A percentile compares a stretch with the other conserved stretches of the same genome.
Evolutionary conservation across 2,329 filamentous ascomycete species (phyloP).

Genomic region (Fusarium haematococcum): DNA sequence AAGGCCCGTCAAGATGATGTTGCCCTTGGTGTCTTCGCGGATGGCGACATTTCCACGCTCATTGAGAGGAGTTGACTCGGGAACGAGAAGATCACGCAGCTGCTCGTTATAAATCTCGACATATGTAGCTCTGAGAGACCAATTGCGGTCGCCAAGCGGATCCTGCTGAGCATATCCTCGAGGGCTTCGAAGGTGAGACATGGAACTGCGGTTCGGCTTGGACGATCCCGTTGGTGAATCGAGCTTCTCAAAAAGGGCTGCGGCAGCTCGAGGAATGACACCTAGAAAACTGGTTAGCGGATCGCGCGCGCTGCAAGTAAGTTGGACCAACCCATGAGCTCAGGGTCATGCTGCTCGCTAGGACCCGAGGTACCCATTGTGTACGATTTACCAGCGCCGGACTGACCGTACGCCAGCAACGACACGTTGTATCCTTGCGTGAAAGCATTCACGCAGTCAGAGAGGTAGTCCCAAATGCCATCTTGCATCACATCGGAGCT

Average conservation of each 20-base stretch:
- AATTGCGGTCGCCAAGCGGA: slow-evolving; percentile 77
- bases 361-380: slow-evolving; percentile 98
- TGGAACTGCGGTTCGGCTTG: slow-evolving; percentile 70
- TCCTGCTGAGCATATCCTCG: slow-evolving; percentile 70
- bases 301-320: slow-evolving; percentile 1
- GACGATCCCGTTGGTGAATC: slow-evolving; percentile 63
- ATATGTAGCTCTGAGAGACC: slow-evolving; percentile 94
- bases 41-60: slow-evolving; percentile 89
- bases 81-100: slow-evolving; percentile 86
- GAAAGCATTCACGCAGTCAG: slow-evolving; percentile 90
- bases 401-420: slow-evolving; percentile 95
- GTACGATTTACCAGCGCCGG: slow-evolving; percentile 96
- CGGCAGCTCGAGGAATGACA: slow-evolving; percentile 93
- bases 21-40: slow-evolving; percentile 92
- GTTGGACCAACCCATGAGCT: slow-evolving; percentile 78
- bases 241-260: slow-evolving; percentile 88
- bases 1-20: slow-evolving; percentile 92
- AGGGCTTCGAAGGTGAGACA: slow-evolving; percentile 84
- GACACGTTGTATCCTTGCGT: slow-evolving; percentile 99
- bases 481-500: slow-evolving; percentile 85
- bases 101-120: slow-evolving; percentile 99
- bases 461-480: slow-evolving; percentile 93
- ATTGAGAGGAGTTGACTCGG: slow-evolving; percentile 74
- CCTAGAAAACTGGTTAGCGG: slow-evolving; percentile 62
- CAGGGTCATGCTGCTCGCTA: slow-evolving; percentile 75